phyloP scores from a whole-genome alignment of 2,329 filamentous ascomycete genomes.

The Aurifilum marmelostoma region DNA sequence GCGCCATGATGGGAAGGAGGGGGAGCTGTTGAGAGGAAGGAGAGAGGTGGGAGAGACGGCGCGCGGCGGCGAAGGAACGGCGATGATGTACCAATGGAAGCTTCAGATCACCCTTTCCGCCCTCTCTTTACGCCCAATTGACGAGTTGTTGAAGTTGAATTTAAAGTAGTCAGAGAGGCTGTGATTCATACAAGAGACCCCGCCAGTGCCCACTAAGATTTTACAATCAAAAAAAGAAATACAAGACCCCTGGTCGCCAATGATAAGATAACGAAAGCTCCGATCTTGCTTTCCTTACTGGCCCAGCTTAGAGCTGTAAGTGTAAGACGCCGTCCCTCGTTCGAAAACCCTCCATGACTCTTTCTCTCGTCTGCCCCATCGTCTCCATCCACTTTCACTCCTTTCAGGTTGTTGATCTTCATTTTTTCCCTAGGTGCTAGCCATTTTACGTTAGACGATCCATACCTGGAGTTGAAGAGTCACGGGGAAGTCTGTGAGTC shows the following conservation, averaged over 20 bases:
- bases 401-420: conserved; percentile 4
- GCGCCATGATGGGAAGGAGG: conserved; percentile 40
- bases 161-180: conserved; percentile 15
- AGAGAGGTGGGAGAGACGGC: conserved; percentile 16
- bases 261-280: conserved; percentile 16
- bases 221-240: background rate
- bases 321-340: background rate
- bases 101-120: conserved; percentile 23
- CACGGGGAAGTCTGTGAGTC: background rate
- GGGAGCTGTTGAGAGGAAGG: conserved; percentile 34
- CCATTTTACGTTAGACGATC: background rate
- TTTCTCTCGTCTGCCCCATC: background rate
- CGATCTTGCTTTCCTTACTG: conserved; percentile 4
- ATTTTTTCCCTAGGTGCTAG: background rate
- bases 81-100: conserved; percentile 25
- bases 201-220: conserved; percentile 4
- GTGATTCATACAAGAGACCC: conserved; percentile 24
- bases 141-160: conserved; percentile 17
- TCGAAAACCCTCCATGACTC: background rate
- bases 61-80: conserved; percentile 24
- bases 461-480: background rate
- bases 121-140: conserved; percentile 29
- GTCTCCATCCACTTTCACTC: background rate
- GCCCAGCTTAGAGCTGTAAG: background rate
- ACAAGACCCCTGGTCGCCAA: background rate